Evolutionary conservation across 228 moss, liverwort and hornwort genomes (phyloP).

Genomic region (Sphagnum fallax): DNA sequence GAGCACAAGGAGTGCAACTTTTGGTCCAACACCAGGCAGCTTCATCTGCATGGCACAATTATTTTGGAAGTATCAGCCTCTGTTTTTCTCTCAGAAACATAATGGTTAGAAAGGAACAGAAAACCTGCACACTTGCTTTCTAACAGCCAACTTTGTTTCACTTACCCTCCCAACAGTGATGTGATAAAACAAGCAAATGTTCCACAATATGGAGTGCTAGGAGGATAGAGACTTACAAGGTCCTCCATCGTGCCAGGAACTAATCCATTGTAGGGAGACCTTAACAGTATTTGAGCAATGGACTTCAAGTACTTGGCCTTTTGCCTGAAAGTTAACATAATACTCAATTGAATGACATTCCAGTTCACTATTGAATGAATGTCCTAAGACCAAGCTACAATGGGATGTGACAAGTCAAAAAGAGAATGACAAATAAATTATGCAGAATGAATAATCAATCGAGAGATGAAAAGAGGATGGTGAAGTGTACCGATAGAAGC

Average conservation of each 20-base stretch:
- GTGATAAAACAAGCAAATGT: too few relatives aligned
- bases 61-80: neutral
- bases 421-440: too few relatives aligned
- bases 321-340: conserved; percentile 32
- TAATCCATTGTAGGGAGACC: conserved; percentile 66
- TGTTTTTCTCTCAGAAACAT: neutral
- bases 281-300: conserved; percentile 59
- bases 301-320: conserved; percentile 86
- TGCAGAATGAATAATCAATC: too few relatives aligned
- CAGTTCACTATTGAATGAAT: too few relatives aligned
- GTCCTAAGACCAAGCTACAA: too few relatives aligned
- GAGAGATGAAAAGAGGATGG: neutral
- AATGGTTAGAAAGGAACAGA: too few relatives aligned
- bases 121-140: too few relatives aligned
- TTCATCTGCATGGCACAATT: conserved; percentile 53
- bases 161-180: too few relatives aligned
- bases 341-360: neutral
- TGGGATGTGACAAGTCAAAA: too few relatives aligned
- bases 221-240: conserved; percentile 34
- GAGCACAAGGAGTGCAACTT: conserved; percentile 78
- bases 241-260: conserved; percentile 71
- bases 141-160: too few relatives aligned
- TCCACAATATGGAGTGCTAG: neutral
- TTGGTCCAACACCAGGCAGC: conserved; percentile 92
- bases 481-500: conserved; percentile 66